Percentiles rank a stretch among this genome's conserved stretches.
phyloP scores from a whole-genome alignment of 202 grass and related monocot genomes.

The Zoysia matrella region DNA sequence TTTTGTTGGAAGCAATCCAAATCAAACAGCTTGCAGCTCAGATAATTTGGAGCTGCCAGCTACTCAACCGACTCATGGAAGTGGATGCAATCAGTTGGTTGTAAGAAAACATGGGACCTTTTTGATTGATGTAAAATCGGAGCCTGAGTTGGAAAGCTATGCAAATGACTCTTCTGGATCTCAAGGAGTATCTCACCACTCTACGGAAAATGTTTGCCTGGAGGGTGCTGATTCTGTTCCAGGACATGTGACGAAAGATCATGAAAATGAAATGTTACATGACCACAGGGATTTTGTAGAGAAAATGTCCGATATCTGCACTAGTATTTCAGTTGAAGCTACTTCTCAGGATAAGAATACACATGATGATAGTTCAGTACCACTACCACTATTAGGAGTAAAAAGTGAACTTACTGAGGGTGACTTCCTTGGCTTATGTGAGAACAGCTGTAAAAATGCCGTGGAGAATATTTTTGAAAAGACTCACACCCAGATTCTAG shows the following conservation, averaged over 20 bases:
- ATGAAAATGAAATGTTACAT: not conserved
- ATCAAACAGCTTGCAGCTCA: slow-evolving; percentile 13
- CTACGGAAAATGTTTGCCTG: slow-evolving; percentile 4
- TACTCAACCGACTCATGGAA: slow-evolving; percentile 9
- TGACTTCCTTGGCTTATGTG: slow-evolving; percentile 34
- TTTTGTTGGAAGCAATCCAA: slow-evolving; percentile 4
- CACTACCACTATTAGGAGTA: slow-evolving; percentile 34
- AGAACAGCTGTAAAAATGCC: slow-evolving; percentile 19
- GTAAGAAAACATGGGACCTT: slow-evolving; percentile 8
- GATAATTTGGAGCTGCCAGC: slow-evolving; percentile 15
- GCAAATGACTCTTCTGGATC: slow-evolving; percentile 25
- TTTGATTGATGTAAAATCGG: slow-evolving; percentile 51
- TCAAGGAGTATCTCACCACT: slow-evolving; percentile 13
- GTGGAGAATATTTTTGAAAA: slow-evolving; percentile 21
- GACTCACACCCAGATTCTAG: slow-evolving; percentile 17
- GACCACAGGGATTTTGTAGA: not conserved
- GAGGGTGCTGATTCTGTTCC: not conserved
- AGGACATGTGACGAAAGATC: not conserved
- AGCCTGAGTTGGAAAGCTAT: slow-evolving; percentile 43
- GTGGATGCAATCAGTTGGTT: slow-evolving; percentile 29
- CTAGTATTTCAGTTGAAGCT: slow-evolving; percentile 5
- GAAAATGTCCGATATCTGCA: not conserved
- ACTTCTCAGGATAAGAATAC: slow-evolving; percentile 10
- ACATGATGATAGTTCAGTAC: slow-evolving; percentile 36
- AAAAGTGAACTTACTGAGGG: slow-evolving; percentile 42